Evolutionary conservation across 2,329 filamentous ascomycete genomes (phyloP).

Genomic region (Neofusicoccum laricinum): DNA sequence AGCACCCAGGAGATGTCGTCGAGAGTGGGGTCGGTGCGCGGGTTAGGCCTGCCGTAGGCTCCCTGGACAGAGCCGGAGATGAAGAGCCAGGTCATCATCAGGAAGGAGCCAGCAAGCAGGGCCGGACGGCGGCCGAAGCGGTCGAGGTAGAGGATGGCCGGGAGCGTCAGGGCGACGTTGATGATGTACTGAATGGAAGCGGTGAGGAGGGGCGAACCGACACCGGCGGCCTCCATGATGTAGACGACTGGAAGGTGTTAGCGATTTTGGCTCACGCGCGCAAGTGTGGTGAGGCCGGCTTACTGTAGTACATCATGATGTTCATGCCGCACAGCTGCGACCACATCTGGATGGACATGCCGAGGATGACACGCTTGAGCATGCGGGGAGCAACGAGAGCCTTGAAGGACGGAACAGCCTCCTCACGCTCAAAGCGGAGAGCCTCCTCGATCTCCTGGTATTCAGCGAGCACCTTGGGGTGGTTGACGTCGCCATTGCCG

Average conservation of each 20-base stretch:
- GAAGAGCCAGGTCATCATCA: constrained; percentile 44
- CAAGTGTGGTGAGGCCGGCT: background rate
- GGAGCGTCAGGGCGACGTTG: constrained; percentile 54
- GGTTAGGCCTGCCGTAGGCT: constrained; percentile 8
- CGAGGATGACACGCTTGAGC: constrained; percentile 49
- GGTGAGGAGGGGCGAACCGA: constrained; percentile 47
- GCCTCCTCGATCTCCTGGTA: constrained; percentile 54
- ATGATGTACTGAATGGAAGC: constrained; percentile 57
- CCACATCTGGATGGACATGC: constrained; percentile 54
- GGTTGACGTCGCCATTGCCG: constrained; percentile 49
- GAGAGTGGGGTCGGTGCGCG: constrained; percentile 19
- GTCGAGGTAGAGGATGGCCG: constrained; percentile 55
- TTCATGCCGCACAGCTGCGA: constrained; percentile 58
- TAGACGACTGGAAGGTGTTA: background rate
- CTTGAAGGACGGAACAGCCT: constrained; percentile 42
- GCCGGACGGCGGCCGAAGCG: constrained; percentile 51
- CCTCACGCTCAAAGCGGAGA: constrained; percentile 37
- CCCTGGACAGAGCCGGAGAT: constrained; percentile 25
- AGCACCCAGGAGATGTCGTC: constrained; percentile 51
- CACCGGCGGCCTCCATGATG: constrained; percentile 43
- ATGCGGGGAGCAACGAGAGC: constrained; percentile 46
- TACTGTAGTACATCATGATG: constrained; percentile 47
- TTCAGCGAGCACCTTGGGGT: constrained; percentile 56
- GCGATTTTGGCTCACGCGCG: background rate
- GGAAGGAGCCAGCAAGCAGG: constrained; percentile 49